phyloP scores from a whole-genome alignment of 2,329 filamentous ascomycete species.

The Ophiognomonia clavigignenti-juglandacearum region DNA sequence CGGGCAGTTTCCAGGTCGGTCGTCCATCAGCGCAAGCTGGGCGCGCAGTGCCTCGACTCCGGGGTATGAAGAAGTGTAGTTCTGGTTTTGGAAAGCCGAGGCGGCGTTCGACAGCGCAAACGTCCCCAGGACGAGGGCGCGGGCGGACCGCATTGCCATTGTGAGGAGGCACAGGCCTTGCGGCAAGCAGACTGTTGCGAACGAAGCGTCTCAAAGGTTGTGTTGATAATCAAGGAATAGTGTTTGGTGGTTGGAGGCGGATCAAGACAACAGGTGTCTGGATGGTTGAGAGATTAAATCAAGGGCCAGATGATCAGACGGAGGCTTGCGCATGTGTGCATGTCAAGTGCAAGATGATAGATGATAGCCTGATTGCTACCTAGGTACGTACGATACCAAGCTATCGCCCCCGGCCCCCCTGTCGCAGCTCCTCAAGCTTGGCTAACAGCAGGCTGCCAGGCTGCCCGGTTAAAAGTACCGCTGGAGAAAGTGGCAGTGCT shows the following conservation, averaged over 20 bases:
- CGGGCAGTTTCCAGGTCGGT: constrained; percentile 71
- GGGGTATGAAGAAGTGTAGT: constrained; percentile 45
- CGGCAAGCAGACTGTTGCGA: not conserved
- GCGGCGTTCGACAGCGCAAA: constrained; percentile 36
- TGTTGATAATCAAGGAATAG: not conserved
- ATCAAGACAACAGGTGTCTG: too few relatives aligned
- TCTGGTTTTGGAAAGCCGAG: constrained; percentile 47
- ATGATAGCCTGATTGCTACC: constrained; percentile 4
- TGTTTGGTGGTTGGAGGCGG: not conserved
- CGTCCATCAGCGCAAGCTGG: constrained; percentile 66
- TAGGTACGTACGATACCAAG: not conserved
- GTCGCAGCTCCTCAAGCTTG: constrained; percentile 1
- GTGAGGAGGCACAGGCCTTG: constrained; percentile 17
- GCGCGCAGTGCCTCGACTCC: constrained; percentile 53
- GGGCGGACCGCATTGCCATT: constrained; percentile 35
- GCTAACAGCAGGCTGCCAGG: constrained; percentile 1
- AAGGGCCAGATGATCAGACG: too few relatives aligned
- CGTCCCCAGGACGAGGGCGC: constrained; percentile 34
- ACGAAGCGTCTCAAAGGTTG: not conserved
- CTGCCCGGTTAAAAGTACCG: not conserved
- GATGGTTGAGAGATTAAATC: too few relatives aligned
- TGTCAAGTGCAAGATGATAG: not conserved
- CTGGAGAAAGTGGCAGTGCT: not conserved
- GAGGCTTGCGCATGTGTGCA: too few relatives aligned
- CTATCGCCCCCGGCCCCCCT: not conserved